Evolutionary conservation across 2,329 filamentous ascomycete species (phyloP).

Genomic region (Ophiobolus disseminans): DNA sequence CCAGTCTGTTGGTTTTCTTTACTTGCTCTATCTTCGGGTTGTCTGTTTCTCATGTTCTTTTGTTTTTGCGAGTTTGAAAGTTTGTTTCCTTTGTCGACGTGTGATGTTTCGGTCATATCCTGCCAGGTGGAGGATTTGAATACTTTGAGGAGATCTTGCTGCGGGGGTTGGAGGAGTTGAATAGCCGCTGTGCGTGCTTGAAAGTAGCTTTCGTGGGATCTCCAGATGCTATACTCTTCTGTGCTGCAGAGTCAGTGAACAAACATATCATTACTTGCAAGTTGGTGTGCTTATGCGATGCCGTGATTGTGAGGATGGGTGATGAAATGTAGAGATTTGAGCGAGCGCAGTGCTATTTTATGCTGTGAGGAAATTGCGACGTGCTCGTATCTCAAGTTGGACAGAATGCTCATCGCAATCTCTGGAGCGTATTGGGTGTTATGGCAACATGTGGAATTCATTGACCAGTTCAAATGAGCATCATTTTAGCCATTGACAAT

Average conservation of each 20-base stretch:
- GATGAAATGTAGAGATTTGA: neutral
- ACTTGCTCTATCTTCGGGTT: slow-evolving; percentile 14
- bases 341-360: neutral
- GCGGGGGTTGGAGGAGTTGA: slow-evolving; percentile 26
- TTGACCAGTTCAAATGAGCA: slow-evolving; percentile 4
- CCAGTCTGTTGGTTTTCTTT: slow-evolving; percentile 20
- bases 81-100: slow-evolving; percentile 27
- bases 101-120: slow-evolving; percentile 17
- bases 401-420: slow-evolving; percentile 8
- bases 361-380: slow-evolving; percentile 1
- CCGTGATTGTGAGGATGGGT: neutral
- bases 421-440: neutral
- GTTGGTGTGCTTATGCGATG: neutral
- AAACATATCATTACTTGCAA: slow-evolving; percentile 34
- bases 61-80: slow-evolving; percentile 6
- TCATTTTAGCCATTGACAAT: neutral
- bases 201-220: slow-evolving; percentile 33
- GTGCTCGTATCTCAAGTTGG: neutral
- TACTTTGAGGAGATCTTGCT: slow-evolving; percentile 27
- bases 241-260: slow-evolving; percentile 36
- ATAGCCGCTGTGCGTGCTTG: slow-evolving; percentile 45
- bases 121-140: slow-evolving; percentile 19
- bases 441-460: neutral
- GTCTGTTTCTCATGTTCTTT: slow-evolving; percentile 18
- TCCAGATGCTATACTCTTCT: slow-evolving; percentile 23